Base-by-base conservation (phyloP, 2,329 filamentous ascomycete species). In the Fonsecaea nubica region DNA sequence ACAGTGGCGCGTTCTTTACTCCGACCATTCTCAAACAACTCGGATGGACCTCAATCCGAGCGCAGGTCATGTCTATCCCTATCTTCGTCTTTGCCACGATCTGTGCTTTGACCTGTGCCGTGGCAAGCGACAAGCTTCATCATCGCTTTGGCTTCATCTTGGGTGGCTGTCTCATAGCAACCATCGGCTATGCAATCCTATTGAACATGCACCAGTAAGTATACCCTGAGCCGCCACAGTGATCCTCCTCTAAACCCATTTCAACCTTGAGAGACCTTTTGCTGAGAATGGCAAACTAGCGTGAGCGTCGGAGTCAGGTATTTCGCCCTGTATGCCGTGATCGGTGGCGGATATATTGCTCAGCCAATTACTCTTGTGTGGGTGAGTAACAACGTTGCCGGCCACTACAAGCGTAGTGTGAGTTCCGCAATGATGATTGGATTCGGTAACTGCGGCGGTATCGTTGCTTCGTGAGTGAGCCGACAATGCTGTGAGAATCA, bases 111-210 rank as follows among this genome's bases (percentile, higher is more conserved):
- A 65, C 68, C 38, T 72, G 73, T 10, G 75, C 76, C 5, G 70
- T 75, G 30, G 18, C 74, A 53, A 75, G 76, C 35, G 75, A 77
- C 50, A 70, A 69, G n/a, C 60, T 75, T 32, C 73, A 73, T 45
- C 75, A 77, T 59, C 74, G 79, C 10, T 79, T 76, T 65, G 67
- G 72, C 2, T 80, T 80, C 67, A 74, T 78, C 35, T 70, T 79
- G 7, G 69, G 75, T 7, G 77, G 77, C 21, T 75, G 76, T n/a
- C 42, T 73, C 8, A 62, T 77, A 58, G 76, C 76, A 1, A 73
- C 75, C 13, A 69, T 77, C 21, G 78, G 77, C 15, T 78, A 77
- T 64, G 68, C 72, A n/a, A 76, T 79, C 54, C 66, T 78, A 42
- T 66, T 77, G 13, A 73, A 73, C 62, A 74, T 77, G 69, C 69